phyloP scores from a whole-genome alignment of 495 filamentous ascomycete species.

The Aspergillus bertholletiae region DNA sequence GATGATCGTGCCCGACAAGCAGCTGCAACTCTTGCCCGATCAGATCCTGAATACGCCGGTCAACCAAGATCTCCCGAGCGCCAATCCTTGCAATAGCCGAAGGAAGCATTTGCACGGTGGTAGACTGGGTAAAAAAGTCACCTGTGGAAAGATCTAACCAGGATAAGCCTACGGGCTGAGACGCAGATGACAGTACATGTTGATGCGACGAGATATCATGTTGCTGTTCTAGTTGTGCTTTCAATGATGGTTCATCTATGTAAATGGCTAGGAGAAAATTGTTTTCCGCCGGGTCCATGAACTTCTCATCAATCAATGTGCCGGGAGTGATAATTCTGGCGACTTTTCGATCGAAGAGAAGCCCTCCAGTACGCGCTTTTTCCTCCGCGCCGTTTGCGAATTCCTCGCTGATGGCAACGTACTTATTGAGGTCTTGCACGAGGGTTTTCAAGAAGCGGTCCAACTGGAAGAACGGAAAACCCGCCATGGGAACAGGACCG shows the following conservation, averaged over 20 bases:
- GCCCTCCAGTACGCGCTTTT: conserved; percentile 66
- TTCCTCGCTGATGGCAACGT: conserved; percentile 94
- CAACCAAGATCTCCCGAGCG: conserved; percentile 81
- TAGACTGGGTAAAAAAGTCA: conserved; percentile 84
- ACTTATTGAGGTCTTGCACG: conserved; percentile 82
- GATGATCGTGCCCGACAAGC: conserved; percentile 42
- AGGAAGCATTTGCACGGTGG: conserved; percentile 65
- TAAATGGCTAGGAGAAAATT: conserved; percentile 86
- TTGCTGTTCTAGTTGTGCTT: conserved; percentile 16
- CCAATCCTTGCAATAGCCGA: conserved; percentile 78
- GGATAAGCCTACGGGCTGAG: conserved; percentile 67
- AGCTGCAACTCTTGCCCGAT: conserved; percentile 39
- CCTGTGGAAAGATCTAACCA: conserved; percentile 97
- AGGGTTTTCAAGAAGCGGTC: conserved; percentile 89
- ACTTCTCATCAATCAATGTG: conserved; percentile 95
- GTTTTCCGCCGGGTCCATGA: conserved; percentile 87
- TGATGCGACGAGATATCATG: conserved; percentile 22
- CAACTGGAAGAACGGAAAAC: conserved; percentile 89
- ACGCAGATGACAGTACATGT: conserved; percentile 35
- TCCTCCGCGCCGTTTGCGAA: conserved; percentile 65
- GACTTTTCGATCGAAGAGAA: conserved; percentile 80
- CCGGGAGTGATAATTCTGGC: conserved; percentile 88
- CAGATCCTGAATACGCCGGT: conserved; percentile 52
- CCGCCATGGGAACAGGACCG: conserved; percentile 81
- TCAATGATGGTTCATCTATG: conserved; percentile 30